Conservation (phyloP, 176 grass and related monocot genomes). For the Saccharum officinarum region DNA sequence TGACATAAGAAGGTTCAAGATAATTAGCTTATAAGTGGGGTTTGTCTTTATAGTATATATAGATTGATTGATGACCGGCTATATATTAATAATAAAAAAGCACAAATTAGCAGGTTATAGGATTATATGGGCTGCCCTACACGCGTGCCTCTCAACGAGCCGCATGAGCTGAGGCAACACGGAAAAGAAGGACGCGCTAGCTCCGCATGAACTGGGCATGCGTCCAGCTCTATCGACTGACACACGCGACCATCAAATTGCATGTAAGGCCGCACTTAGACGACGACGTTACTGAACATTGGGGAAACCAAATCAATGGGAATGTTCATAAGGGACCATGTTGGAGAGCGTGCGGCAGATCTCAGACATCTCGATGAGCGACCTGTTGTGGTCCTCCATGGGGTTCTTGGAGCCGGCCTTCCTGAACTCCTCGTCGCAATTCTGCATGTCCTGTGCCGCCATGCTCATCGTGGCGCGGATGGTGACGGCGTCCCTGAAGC, state of each 20-base stretch:
- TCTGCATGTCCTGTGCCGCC: slow-evolving; percentile 42
- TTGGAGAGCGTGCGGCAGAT: slow-evolving; percentile 48
- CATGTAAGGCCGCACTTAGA: not conserved
- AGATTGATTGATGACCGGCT: not conserved
- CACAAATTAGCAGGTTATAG: not conserved
- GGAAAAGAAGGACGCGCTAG: not conserved
- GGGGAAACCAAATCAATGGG: not conserved
- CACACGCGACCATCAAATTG: not conserved
- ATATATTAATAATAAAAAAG: not conserved
- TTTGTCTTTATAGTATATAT: no score
- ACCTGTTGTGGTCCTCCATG: slow-evolving; percentile 19
- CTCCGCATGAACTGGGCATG: no score
- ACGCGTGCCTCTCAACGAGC: not conserved
- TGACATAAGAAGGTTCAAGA: no score
- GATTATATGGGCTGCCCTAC: not conserved
- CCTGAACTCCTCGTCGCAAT: slow-evolving; percentile 52
- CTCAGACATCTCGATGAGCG: slow-evolving; percentile 37
- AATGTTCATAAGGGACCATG: slow-evolving; percentile 18
- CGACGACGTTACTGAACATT: not conserved
- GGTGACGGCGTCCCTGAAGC: slow-evolving; percentile 38
- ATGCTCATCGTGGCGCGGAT: slow-evolving; percentile 54
- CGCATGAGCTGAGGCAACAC: not conserved
- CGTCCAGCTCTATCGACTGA: not conserved
- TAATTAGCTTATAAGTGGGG: no score
- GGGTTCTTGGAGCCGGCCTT: slow-evolving; percentile 30